A percentile compares a stretch with the other conserved stretches of the same genome.
These are phyloP conservation scores for Glycine soja DNA, from an alignment of 306 rosid species.

Conservation along the genomic window DNA sequence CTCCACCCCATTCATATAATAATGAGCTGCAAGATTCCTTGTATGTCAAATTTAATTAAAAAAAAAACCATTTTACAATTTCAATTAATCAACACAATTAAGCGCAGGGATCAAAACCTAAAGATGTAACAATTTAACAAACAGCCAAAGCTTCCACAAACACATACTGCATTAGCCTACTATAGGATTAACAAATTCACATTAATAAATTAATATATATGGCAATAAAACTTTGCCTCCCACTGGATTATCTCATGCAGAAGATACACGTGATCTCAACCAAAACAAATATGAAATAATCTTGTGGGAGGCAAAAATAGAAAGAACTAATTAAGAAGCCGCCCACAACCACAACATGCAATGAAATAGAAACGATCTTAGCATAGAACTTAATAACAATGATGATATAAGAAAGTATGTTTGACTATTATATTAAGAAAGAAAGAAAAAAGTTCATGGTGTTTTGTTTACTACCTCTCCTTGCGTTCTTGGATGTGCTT, in stretches of 20 bases:
- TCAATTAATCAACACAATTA: slow-evolving; percentile 7
- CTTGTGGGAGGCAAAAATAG: background rate
- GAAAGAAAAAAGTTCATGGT: background rate
- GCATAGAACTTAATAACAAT: no score
- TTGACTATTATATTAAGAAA: no score
- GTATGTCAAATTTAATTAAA: slow-evolving; percentile 30
- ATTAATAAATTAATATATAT: background rate
- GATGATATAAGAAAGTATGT: background rate
- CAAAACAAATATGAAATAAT: background rate
- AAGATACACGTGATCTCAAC: background rate
- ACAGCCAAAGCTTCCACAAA: slow-evolving; percentile 15
- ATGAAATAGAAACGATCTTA: slow-evolving; percentile 26
- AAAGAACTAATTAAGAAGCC: background rate
- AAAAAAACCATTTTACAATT: slow-evolving; percentile 17
- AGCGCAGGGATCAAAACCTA: slow-evolving; percentile 4
- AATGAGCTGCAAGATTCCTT: slow-evolving; percentile 26
- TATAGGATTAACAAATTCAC: slow-evolving; percentile 9
- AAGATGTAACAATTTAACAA: background rate
- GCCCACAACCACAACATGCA: slow-evolving; percentile 27
- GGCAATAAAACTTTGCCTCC: background rate
- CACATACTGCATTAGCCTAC: background rate
- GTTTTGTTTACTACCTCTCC: slow-evolving; percentile 54
- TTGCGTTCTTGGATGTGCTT: slow-evolving; percentile 83
- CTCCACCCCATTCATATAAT: background rate
- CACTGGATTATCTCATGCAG: background rate